Percentiles rank a stretch among this genome's conserved stretches.
phyloP scores from a whole-genome alignment of 257 asterid genomes.

The Schizonepeta tenuifolia region DNA sequence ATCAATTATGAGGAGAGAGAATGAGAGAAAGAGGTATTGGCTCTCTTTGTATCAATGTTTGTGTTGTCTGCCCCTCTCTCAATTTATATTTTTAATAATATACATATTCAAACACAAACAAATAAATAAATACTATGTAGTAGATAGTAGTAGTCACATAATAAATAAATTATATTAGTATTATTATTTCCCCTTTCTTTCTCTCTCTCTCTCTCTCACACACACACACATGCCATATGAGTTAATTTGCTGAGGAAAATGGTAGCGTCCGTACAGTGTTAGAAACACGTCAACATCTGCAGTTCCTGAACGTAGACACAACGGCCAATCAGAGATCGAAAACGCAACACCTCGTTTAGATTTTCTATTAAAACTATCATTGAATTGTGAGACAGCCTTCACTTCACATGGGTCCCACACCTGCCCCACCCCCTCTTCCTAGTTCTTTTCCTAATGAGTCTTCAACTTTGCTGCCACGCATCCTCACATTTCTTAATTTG shows the following conservation, averaged over 20 bases:
- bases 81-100: too few relatives aligned
- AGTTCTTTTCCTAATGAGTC: conserved; percentile 3
- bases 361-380: conserved; percentile 34
- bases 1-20: conserved; percentile 29
- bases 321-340: conserved; percentile 56
- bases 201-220: not conserved
- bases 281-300: conserved; percentile 38
- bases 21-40: not conserved
- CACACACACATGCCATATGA: conserved; percentile 23
- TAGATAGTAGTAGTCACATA: too few relatives aligned
- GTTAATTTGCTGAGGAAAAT: conserved; percentile 28
- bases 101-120: too few relatives aligned
- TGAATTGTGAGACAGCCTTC: conserved; percentile 11
- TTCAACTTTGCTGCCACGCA: not conserved
- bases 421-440: not conserved
- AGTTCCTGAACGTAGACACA: not conserved
- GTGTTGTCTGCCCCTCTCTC: not conserved
- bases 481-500: conserved; percentile 36
- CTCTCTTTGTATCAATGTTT: too few relatives aligned
- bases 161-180: too few relatives aligned
- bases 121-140: too few relatives aligned
- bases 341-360: conserved; percentile 41
- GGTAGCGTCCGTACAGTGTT: conserved; percentile 45
- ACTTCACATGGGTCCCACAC: conserved; percentile 29
- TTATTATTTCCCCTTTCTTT: not conserved